phyloP scores from a whole-genome alignment of 208 protist genomes.

The Trypanosoma lewisi region DNA sequence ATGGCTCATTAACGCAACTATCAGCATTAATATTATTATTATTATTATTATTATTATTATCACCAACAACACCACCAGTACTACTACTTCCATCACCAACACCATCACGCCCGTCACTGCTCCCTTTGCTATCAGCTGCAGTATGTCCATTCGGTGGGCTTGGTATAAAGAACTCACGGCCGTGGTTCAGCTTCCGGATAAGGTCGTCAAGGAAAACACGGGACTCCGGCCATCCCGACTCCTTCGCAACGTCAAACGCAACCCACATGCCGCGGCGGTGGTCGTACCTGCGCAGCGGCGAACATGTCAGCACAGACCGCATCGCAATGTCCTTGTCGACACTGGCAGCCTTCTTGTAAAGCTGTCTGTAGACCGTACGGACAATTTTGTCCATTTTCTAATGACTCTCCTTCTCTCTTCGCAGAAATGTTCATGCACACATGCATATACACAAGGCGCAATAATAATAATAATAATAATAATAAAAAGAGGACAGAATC shows the following conservation, averaged over 20 bases:
- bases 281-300: slow-evolving; percentile 60
- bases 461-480: slow-evolving; percentile 26
- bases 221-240: slow-evolving; percentile 49
- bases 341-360: slow-evolving; percentile 51
- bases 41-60: neutral
- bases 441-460: slow-evolving; percentile 6
- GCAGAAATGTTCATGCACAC: neutral
- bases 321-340: slow-evolving; percentile 57
- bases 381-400: slow-evolving; percentile 61
- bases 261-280: slow-evolving; percentile 53
- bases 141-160: slow-evolving; percentile 11
- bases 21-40: neutral
- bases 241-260: slow-evolving; percentile 40
- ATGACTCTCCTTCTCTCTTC: neutral
- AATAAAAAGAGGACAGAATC: neutral
- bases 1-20: neutral
- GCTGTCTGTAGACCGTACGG: slow-evolving; percentile 68
- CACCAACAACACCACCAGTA: neutral
- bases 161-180: slow-evolving; percentile 64
- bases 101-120: neutral
- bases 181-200: slow-evolving; percentile 70
- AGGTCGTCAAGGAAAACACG: slow-evolving; percentile 69
- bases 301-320: slow-evolving; percentile 60
- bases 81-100: neutral
- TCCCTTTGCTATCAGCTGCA: neutral